Conservation (phyloP, 2,329 filamentous ascomycete genomes). For the Sphaerulina musiva region DNA sequence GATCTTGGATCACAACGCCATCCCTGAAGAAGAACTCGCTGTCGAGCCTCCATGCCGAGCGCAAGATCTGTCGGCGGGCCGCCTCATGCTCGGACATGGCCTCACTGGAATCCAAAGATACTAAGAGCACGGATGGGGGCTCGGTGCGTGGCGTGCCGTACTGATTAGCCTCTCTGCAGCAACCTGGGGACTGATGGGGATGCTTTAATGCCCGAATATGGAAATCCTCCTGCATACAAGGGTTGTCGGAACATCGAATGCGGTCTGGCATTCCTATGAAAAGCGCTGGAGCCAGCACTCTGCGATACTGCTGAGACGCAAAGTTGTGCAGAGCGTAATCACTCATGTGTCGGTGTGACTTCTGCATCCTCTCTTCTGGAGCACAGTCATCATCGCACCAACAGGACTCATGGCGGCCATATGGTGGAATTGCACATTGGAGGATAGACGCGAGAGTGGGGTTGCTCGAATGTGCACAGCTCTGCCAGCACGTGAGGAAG, state of each 20-base stretch:
- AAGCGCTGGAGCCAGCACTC: not conserved
- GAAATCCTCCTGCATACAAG: not conserved
- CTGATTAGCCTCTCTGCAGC: not conserved
- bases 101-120: not conserved
- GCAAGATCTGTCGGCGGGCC: not conserved
- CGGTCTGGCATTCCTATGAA: not conserved
- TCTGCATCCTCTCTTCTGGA: not conserved
- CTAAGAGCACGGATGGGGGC: not conserved
- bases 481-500: not conserved
- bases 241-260: not conserved
- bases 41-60: not conserved
- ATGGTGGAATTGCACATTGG: not conserved
- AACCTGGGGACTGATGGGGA: not conserved
- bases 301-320: not conserved
- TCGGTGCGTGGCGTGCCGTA: not conserved
- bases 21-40: constrained; percentile 1
- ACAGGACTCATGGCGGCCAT: not conserved
- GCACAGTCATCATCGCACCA: not conserved
- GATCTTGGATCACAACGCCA: constrained; percentile 1
- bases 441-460: not conserved
- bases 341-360: not conserved
- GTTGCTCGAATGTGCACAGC: not conserved
- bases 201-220: not conserved
- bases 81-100: not conserved
- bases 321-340: not conserved